Conservation (phyloP, 2,329 filamentous ascomycete genomes). For the Penicillium griseofulvum region DNA sequence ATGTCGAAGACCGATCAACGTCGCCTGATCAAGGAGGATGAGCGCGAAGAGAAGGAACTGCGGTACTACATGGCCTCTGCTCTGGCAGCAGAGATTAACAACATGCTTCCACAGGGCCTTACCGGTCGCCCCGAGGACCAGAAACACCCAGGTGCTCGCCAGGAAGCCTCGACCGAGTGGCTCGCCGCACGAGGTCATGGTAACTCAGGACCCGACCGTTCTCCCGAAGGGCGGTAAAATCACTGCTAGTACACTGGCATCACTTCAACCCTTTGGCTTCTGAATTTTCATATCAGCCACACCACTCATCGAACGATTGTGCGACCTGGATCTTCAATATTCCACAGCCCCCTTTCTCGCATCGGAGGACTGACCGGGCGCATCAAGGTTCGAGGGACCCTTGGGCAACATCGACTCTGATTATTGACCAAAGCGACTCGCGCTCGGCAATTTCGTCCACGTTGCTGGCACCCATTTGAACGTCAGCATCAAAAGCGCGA, state of each 20-base stretch:
- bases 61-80: slow-evolving; percentile 46
- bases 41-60: slow-evolving; percentile 49
- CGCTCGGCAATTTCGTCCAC: neutral
- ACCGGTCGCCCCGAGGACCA: slow-evolving; percentile 37
- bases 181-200: slow-evolving; percentile 30
- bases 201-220: slow-evolving; percentile 36
- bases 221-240: slow-evolving; percentile 34
- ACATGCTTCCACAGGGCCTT: slow-evolving; percentile 36
- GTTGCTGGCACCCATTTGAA: neutral
- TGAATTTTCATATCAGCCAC: neutral
- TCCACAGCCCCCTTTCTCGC: slow-evolving; percentile 3
- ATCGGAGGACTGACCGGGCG: slow-evolving; percentile 10
- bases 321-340: slow-evolving; percentile 9
- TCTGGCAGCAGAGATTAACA: slow-evolving; percentile 46
- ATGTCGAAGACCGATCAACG: slow-evolving; percentile 71
- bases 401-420: slow-evolving; percentile 1
- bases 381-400: slow-evolving; percentile 1
- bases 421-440: slow-evolving; percentile 11
- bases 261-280: slow-evolving; percentile 2
- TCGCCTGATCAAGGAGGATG: slow-evolving; percentile 48
- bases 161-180: slow-evolving; percentile 36
- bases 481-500: slow-evolving; percentile 1
- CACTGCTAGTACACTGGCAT: neutral
- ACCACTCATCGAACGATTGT: slow-evolving; percentile 10
- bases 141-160: slow-evolving; percentile 40